Base-by-base conservation (phyloP, 495 filamentous ascomycete genomes). In the Sordaria brevicollis region DNA sequence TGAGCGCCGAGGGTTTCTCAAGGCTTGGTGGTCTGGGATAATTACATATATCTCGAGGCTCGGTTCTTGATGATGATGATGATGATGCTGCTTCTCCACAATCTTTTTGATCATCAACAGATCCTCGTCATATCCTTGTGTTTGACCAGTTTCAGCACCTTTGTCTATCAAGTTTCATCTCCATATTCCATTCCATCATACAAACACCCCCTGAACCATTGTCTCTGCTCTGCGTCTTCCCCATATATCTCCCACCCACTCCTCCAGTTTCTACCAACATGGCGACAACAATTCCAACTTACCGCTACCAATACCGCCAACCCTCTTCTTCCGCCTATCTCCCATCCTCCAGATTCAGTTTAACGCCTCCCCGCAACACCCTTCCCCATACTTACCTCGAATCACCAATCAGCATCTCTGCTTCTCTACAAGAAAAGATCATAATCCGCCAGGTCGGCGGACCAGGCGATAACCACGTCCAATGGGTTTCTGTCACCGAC, bases 391-490 rank as follows among this genome's bases (percentile, higher is more conserved):
- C 43, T 21, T 66, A 66, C 33, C 72, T 75, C 49, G 72, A 74
- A 35, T 75, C 72, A 4, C 67, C 73, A 1, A 67, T 66, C 17
- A 31, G 71, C 65, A 70, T 71, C 67, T 34, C n/a, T n/a, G n/a
- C n/a, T 35, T 11, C 65, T 73, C 34, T 1, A 11, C 36, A 17
- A 57, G 49, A 57, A 1, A 62, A 67, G 5, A 75, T 81, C 57
- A 68, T 78, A 17, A 72, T 70, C 41, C 77, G 76, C 1, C 74
- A 73, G 8, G 66, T 49, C 6, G 71, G 74, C 19, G 76, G 77
- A 3, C 21, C 67, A 9, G 67, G 67, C 3, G 69, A 78, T 13
- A 79, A 81, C 65, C 68, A 74, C 25, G 76, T 80, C 25, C 70
- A 71, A 25, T 79, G 68, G 65, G 54, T 76, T 29, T 36, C 65